These are phyloP conservation scores for Zopfia rhizophila DNA, from an alignment of 2,329 filamentous ascomycete genomes.

Conservation along the genomic window DNA sequence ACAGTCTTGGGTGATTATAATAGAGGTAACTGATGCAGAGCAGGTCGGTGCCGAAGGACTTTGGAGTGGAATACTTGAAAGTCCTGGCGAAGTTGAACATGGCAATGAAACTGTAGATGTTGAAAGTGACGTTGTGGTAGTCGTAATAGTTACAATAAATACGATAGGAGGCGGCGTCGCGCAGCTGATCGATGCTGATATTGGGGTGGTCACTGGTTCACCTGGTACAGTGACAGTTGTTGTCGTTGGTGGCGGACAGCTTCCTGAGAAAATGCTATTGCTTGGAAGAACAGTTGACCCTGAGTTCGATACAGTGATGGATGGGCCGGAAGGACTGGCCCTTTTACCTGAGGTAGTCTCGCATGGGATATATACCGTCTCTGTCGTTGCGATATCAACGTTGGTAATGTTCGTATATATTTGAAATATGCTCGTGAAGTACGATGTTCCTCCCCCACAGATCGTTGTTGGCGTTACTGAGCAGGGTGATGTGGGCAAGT, in stretches of 20 bases:
- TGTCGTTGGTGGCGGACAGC: slow-evolving; percentile 9
- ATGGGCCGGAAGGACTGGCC: not conserved
- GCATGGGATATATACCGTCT: no score
- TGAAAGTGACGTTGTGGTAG: slow-evolving; percentile 5
- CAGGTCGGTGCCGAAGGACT: not conserved
- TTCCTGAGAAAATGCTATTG: no score
- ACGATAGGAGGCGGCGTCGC: slow-evolving; percentile 5
- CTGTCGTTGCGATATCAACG: slow-evolving; percentile 3
- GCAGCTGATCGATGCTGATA: slow-evolving; percentile 2
- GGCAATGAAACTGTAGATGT: not conserved
- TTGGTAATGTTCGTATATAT: slow-evolving; percentile 13
- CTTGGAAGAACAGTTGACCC: no score
- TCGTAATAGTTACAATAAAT: slow-evolving; percentile 6
- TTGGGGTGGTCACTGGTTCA: not conserved
- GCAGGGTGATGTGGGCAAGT: slow-evolving; percentile 5
- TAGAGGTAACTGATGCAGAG: no score
- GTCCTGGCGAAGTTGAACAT: not conserved
- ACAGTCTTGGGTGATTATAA: no score
- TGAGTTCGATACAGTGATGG: not conserved
- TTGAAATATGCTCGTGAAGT: slow-evolving; percentile 10
- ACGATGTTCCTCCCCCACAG: slow-evolving; percentile 6
- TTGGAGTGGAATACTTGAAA: not conserved
- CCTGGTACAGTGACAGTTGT: slow-evolving; percentile 6
- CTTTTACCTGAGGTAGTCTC: no score
- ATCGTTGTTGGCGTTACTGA: slow-evolving; percentile 1